Conservation (phyloP, 1,284 basidiomycete species). For the Leccinum cinnamomeum region DNA sequence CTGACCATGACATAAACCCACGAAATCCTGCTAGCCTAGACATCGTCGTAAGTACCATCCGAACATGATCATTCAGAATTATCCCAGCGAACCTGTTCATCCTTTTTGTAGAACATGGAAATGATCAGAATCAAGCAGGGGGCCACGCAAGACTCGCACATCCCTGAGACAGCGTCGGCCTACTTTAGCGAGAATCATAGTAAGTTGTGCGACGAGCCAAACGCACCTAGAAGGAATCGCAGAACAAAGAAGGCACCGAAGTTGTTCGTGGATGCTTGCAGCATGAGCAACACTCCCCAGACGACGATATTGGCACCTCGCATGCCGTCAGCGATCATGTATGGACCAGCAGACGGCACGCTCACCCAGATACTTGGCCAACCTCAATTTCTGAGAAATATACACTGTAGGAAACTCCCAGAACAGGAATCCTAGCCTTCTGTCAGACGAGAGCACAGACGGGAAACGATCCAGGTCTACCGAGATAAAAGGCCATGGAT, state of each 20-base stretch:
- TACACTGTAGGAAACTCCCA: constrained; percentile 71
- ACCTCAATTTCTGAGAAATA: constrained; percentile 51
- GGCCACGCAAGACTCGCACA: constrained; percentile 65
- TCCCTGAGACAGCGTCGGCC: constrained; percentile 40
- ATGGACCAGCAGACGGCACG: background rate
- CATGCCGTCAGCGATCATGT: too few species aligned
- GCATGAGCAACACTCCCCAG: constrained; percentile 42
- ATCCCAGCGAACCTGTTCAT: constrained; percentile 51
- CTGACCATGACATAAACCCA: constrained; percentile 70
- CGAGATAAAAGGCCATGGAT: constrained; percentile 55
- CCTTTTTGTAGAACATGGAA: constrained; percentile 69
- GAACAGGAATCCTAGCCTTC: constrained; percentile 49
- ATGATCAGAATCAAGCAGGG: constrained; percentile 64
- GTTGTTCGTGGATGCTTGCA: constrained; percentile 55
- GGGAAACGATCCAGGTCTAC: constrained; percentile 6
- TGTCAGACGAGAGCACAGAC: constrained; percentile 3
- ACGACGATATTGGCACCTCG: too few species aligned
- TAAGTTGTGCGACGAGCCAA: background rate
- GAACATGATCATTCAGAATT: background rate
- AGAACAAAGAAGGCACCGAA: constrained; percentile 64
- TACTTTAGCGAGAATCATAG: background rate
- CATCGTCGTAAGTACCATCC: background rate
- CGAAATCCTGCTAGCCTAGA: constrained; percentile 54
- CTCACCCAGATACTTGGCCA: constrained; percentile 49
- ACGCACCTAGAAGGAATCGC: constrained; percentile 57